Base-by-base conservation (phyloP, 225 moss, liverwort and hornwort species). In the Thuidium tamariscinum region DNA sequence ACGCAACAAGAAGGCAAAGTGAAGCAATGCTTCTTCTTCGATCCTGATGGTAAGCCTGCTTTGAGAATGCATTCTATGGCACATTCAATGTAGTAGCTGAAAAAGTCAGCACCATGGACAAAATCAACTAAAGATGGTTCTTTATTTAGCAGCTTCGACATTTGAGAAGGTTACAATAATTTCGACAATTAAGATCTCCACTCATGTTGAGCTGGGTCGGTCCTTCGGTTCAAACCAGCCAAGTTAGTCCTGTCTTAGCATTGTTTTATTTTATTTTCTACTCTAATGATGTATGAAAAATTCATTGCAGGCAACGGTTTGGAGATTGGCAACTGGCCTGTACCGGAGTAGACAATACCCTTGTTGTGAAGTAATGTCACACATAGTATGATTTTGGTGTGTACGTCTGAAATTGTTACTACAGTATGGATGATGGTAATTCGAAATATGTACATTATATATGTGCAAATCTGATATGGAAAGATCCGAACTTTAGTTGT, bases 1-100 rank as follows among this genome's bases (percentile, higher is more conserved):
- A 94, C 96, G 7, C 98, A 95, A 83, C 98, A 96, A 74, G 93
- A 90, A 23, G 98, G 96, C 46, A 93, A 77, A 83, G 85, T 98
- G 46, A 96, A 95, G 89, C 98, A 98, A 84, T 93, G 92, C 57
- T 98, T 98, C 83, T 95, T 98, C 93, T 98, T 98, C 65, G 98
- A 98, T 81, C 98, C 95, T 17, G 98, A 98, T 88, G 96, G 98
- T 97, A 92, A 41, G 88, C 70, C 39, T 57, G 3, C 39, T 67
- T 69, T 54, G 27, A 60, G 26, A 60, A 51, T 36, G 51, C 52
- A 54, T 69, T 74, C 10, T 3, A 13, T 46, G n/a, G 19, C 25
- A 52, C 22, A 41, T 64, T 34, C 20, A 20, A 63, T 37, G 2
- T 52, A 80, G 13, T 87, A 72, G 34, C 10, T 73, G 34, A 60